Conservation (phyloP, 805 yeast genomes). For the Tetrapisispora iriomotensis region DNA sequence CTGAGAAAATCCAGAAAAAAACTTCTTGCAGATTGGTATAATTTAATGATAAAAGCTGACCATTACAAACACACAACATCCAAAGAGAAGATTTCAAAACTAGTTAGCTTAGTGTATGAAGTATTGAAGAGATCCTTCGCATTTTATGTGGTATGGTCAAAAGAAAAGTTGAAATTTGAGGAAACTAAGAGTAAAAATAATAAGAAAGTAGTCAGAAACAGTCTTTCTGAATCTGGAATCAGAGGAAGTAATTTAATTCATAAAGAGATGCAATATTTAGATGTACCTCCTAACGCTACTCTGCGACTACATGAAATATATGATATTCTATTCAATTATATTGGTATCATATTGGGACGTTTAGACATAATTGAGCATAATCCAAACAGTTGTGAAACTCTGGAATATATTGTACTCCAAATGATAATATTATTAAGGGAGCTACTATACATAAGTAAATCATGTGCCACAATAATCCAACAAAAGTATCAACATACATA, state of each 20-base stretch:
- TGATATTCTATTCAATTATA: constrained; percentile 47
- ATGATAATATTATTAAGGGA: constrained; percentile 56
- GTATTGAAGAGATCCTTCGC: constrained; percentile 54
- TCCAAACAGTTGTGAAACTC: constrained; percentile 53
- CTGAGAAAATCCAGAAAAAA: constrained; percentile 58
- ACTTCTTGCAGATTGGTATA: constrained; percentile 72
- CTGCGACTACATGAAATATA: constrained; percentile 57
- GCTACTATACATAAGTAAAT: constrained; percentile 47
- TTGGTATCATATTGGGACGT: constrained; percentile 64
- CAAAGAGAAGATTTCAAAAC: constrained; percentile 46
- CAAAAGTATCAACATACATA: constrained; percentile 22
- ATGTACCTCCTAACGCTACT: constrained; percentile 50
- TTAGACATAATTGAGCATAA: constrained; percentile 70
- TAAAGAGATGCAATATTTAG: constrained; percentile 34
- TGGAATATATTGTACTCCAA: constrained; percentile 61
- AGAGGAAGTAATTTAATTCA: background rate
- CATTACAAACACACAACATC: constrained; percentile 59
- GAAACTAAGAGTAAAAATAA: constrained; percentile 24
- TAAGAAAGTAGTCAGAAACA: background rate
- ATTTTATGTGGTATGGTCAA: constrained; percentile 64
- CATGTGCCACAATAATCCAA: constrained; percentile 32
- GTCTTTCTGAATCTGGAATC: background rate
- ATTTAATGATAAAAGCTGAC: constrained; percentile 64
- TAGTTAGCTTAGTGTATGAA: constrained; percentile 56
- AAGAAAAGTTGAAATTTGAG: constrained; percentile 44